phyloP scores from a whole-genome alignment of 345 rosid species.

The Firmiana major region DNA sequence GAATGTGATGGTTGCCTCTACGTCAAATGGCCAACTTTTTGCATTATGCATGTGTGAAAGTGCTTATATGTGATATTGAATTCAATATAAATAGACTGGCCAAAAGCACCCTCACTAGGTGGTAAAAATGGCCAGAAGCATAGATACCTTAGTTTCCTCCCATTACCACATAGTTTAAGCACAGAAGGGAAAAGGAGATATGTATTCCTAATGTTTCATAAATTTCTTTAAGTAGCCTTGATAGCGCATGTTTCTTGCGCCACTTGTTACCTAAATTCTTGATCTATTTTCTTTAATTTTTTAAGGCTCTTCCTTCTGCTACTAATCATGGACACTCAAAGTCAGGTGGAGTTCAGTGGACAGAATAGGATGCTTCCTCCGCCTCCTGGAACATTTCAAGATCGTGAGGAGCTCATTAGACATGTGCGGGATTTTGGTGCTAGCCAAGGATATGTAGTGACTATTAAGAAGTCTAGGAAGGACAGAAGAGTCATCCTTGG shows the following conservation, averaged over 20 bases:
- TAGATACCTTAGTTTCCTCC: not conserved
- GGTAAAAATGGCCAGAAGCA: not conserved
- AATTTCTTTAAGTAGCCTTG: not conserved
- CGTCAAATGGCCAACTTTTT: not conserved
- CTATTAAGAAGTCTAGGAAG: constrained; percentile 47
- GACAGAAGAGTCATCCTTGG: constrained; percentile 50
- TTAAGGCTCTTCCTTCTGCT: constrained; percentile 11
- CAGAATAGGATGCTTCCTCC: constrained; percentile 42
- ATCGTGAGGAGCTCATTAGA: constrained; percentile 39
- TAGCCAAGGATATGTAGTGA: constrained; percentile 44
- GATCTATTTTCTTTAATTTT: not conserved
- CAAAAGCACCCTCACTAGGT: not conserved
- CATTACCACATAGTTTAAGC: not conserved
- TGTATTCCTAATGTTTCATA: not conserved
- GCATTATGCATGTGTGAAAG: not conserved
- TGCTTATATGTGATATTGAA: not conserved
- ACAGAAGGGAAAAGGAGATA: not conserved
- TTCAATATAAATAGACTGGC: not conserved
- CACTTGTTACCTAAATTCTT: not conserved
- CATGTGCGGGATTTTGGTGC: constrained; percentile 44
- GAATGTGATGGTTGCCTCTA: not conserved
- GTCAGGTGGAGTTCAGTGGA: constrained; percentile 19
- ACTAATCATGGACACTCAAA: constrained; percentile 18
- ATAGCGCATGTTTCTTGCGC: not conserved
- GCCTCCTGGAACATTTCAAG: constrained; percentile 31